These are phyloP conservation scores for Vigna nakashimae DNA, from an alignment of 306 rosid species.

Conservation along the genomic window DNA sequence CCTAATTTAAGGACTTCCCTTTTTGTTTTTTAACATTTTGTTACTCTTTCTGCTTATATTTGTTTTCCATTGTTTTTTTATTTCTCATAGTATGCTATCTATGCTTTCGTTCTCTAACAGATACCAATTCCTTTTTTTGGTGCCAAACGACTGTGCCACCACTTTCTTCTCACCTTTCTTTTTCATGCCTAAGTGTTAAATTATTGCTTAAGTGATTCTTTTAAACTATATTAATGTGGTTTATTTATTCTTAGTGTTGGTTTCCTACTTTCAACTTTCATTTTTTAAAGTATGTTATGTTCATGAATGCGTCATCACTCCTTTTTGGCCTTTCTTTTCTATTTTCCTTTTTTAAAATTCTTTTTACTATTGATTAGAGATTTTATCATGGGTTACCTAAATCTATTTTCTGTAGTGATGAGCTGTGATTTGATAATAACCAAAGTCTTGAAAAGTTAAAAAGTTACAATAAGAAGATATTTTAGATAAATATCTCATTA, in stretches of 20 bases:
- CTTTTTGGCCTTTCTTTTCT: background rate
- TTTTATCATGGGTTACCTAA: background rate
- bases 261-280: conserved; percentile 25
- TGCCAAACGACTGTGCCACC: conserved; percentile 24
- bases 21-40: no score
- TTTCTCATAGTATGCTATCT: no score
- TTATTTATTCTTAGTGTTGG: background rate
- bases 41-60: no score
- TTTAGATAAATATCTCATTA: background rate
- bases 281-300: background rate
- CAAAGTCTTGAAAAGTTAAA: background rate
- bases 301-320: background rate
- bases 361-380: background rate
- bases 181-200: background rate
- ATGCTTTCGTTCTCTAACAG: no score
- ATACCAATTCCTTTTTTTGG: background rate
- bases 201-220: background rate
- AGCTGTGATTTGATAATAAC: background rate
- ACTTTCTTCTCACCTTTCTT: conserved; percentile 2
- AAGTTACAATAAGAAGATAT: background rate
- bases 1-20: no score
- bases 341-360: background rate
- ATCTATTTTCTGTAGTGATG: background rate
- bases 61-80: no score
- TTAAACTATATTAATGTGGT: background rate